Evolutionary conservation across 1,139 yeast genomes (phyloP).

Genomic region (Pichia sp.): DNA sequence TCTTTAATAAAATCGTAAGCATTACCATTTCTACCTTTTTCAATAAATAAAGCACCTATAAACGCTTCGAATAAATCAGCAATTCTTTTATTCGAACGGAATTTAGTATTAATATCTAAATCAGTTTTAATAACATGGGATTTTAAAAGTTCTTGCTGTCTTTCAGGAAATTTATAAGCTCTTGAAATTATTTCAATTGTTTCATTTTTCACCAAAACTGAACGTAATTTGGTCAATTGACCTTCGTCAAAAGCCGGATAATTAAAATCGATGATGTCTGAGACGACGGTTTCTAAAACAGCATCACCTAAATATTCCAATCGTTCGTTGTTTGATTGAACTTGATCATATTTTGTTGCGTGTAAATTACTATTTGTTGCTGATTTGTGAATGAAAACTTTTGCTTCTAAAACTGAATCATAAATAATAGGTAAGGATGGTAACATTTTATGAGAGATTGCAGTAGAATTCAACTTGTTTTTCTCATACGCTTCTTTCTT

Average conservation of each 20-base stretch:
- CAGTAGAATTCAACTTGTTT: conserved; percentile 25
- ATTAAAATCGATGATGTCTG: conserved; percentile 56
- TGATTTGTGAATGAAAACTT: conserved; percentile 82
- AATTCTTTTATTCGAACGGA: conserved; percentile 29
- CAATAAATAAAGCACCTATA: conserved; percentile 74
- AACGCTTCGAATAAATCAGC: conserved; percentile 90
- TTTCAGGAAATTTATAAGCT: conserved; percentile 52
- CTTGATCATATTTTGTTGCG: conserved; percentile 49
- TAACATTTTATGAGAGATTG: conserved; percentile 19
- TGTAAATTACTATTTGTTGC: conserved; percentile 54
- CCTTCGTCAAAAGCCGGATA: conserved; percentile 81
- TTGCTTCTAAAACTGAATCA: conserved; percentile 50
- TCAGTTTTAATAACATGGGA: conserved; percentile 11
- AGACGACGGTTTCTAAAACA: conserved; percentile 64
- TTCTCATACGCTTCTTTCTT: conserved; percentile 1
- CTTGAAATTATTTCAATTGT: conserved; percentile 66
- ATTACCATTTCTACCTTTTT: conserved; percentile 35
- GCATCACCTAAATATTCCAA: conserved; percentile 94
- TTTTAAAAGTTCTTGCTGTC: conserved; percentile 22
- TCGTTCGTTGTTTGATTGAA: conserved; percentile 75
- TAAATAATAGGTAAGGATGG: conserved; percentile 66
- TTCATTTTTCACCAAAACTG: conserved; percentile 67
- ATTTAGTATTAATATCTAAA: conserved; percentile 1
- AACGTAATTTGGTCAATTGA: conserved; percentile 62
- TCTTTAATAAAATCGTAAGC: conserved; percentile 39